These are phyloP conservation scores for Cercospora berteroae DNA, from an alignment of 2,329 filamentous ascomycete species.

Conservation along the genomic window DNA sequence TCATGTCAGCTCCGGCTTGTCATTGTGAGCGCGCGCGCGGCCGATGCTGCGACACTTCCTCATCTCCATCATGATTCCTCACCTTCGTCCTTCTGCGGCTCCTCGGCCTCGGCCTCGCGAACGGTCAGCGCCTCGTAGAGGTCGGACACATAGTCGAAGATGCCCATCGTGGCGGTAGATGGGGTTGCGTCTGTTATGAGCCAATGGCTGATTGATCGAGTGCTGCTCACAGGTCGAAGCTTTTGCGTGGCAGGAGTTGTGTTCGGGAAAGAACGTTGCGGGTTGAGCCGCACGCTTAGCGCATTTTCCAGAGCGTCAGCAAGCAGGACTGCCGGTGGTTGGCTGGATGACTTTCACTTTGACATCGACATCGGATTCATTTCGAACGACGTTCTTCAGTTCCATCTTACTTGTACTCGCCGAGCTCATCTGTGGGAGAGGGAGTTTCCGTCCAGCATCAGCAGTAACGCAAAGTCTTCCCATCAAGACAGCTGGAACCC, in stretches of 20 bases:
- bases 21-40: background rate
- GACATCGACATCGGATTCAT: background rate
- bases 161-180: conserved; percentile 52
- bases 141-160: conserved; percentile 64
- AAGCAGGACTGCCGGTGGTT: background rate
- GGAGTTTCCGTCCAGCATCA: too few relatives aligned
- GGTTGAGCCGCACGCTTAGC: conserved; percentile 1
- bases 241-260: conserved; percentile 14
- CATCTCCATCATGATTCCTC: conserved; percentile 8
- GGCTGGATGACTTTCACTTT: background rate
- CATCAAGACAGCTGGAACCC: too few relatives aligned
- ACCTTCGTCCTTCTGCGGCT: conserved; percentile 50
- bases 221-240: conserved; percentile 13
- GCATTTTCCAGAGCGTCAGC: conserved; percentile 1
- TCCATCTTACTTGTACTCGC: background rate
- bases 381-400: background rate
- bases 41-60: background rate
- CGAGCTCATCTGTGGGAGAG: background rate
- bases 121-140: conserved; percentile 64
- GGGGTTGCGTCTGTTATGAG: conserved; percentile 16
- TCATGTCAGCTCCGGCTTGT: background rate
- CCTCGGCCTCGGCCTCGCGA: conserved; percentile 61
- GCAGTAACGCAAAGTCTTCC: too few relatives aligned
- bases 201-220: conserved; percentile 26
- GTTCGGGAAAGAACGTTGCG: conserved; percentile 6